Percentiles rank a stretch among this genome's conserved stretches.
Conservation (phyloP, 1,284 basidiomycete species). For the Malassezia japonica region DNA sequence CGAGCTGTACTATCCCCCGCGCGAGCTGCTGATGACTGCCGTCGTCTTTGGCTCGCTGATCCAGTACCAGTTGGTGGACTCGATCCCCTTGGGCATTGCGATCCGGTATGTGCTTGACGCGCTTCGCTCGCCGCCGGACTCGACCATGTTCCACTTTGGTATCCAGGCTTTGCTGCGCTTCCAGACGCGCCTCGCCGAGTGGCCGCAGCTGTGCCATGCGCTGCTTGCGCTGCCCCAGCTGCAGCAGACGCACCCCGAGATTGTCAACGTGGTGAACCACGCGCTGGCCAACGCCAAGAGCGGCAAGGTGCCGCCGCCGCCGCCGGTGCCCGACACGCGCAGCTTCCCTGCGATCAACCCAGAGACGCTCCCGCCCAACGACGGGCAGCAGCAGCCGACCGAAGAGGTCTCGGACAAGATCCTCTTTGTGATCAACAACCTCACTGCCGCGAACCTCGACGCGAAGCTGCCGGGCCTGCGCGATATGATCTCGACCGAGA, state of each 20-base stretch:
- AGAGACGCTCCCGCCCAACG: constrained; percentile 49
- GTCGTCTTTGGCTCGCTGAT: constrained; percentile 94
- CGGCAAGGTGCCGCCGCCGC: constrained; percentile 1
- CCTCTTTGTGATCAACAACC: constrained; percentile 95
- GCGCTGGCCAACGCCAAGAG: constrained; percentile 23
- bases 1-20: constrained; percentile 79
- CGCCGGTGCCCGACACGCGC: constrained; percentile 2
- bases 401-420: constrained; percentile 87
- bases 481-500: constrained; percentile 29
- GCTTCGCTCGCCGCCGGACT: constrained; percentile 63
- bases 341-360: constrained; percentile 28
- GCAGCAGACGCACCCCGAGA: constrained; percentile 72
- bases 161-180: constrained; percentile 81
- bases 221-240: constrained; percentile 78
- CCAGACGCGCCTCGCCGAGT: constrained; percentile 77
- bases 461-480: constrained; percentile 51
- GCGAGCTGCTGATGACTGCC: constrained; percentile 90
- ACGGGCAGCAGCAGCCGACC: constrained; percentile 55
- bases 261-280: constrained; percentile 51
- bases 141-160: constrained; percentile 91
- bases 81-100: constrained; percentile 89
- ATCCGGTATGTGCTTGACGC: constrained; percentile 95
- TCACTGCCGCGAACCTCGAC: constrained; percentile 87
- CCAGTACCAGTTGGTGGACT: constrained; percentile 84
- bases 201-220: constrained; percentile 85